Base-by-base conservation (phyloP, 768 basidiomycete genomes). In the Leccinum longicurvipes region DNA sequence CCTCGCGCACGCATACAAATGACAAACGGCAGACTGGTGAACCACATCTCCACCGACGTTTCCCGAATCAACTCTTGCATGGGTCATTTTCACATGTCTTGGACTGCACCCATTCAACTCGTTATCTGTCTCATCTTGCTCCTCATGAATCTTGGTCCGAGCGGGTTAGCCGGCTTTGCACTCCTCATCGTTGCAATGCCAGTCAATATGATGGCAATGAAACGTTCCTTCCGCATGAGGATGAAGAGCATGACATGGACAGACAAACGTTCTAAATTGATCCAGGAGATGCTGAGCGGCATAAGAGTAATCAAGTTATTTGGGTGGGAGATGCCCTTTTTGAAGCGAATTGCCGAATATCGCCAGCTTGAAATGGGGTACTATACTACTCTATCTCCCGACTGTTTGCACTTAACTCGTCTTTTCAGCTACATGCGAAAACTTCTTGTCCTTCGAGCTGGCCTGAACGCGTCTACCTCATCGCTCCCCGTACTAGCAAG, bases 231-330 rank as follows among this genome's bases (percentile, higher is more conserved):
- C 67, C 70, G 71, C 6, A 67, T n/a, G n/a, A n/a, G n/a, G n/a
- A n/a, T n/a, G n/a, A n/a, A n/a, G n/a, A n/a, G n/a, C n/a, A n/a
- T n/a, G n/a, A n/a, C n/a, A n/a, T n/a, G n/a, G n/a, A n/a, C n/a
- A n/a, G n/a, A n/a, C n/a, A n/a, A n/a, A n/a, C n/a, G n/a, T n/a
- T n/a, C n/a, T n/a, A n/a, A n/a, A n/a, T n/a, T n/a, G n/a, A n/a
- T n/a, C n/a, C n/a, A n/a, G n/a, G n/a, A n/a, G n/a, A n/a, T n/a
- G n/a, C n/a, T n/a, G n/a, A n/a, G n/a, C n/a, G n/a, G n/a, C 87
- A 51, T 81, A 95, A 87, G 91, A 60, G 82, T 96, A 58, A 89
- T 97, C 79, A 97, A 97, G 71, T 86, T 87, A 69, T 95, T 95
- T 70, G 85, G 89, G 6, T 93, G 91, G 91, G 91, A 93, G 64